Evolutionary conservation across 805 yeast genomes (phyloP).

Genomic region (Wickerhamomyces alni): DNA sequence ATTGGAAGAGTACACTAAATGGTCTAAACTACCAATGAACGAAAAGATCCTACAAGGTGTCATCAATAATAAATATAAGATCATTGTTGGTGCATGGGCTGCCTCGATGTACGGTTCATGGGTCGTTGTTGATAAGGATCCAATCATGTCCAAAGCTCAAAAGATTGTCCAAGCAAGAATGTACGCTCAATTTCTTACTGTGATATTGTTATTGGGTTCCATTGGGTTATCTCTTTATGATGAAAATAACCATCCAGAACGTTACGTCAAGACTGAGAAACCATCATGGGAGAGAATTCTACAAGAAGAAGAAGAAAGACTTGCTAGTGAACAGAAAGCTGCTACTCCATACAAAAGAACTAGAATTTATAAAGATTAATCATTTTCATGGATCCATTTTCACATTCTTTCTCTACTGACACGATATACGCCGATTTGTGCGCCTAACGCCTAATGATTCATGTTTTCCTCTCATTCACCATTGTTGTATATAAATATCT

Average conservation of each 20-base stretch:
- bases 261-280: conserved; percentile 27
- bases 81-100: conserved; percentile 73
- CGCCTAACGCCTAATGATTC: too few relatives aligned
- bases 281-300: conserved; percentile 45
- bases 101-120: conserved; percentile 78
- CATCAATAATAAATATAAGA: conserved; percentile 54
- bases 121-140: conserved; percentile 66
- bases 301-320: conserved; percentile 35
- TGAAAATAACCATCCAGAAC: conserved; percentile 43
- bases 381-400: neutral
- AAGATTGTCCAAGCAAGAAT: conserved; percentile 85
- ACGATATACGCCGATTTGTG: too few relatives aligned
- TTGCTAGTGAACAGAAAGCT: conserved; percentile 12
- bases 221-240: conserved; percentile 63
- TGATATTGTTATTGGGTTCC: conserved; percentile 61
- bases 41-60: conserved; percentile 47
- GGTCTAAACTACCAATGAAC: conserved; percentile 41
- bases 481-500: too few relatives aligned
- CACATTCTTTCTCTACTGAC: too few relatives aligned
- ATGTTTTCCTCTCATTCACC: neutral
- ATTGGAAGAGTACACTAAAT: conserved; percentile 41
- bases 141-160: conserved; percentile 67
- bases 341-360: conserved; percentile 29
- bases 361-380: conserved; percentile 26
- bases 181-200: conserved; percentile 84